A percentile compares a stretch with the other conserved stretches of the same genome.
These are phyloP conservation scores for Malbranchea cinnamomea DNA, from an alignment of 2,329 filamentous ascomycete genomes.

Conservation along the genomic window DNA sequence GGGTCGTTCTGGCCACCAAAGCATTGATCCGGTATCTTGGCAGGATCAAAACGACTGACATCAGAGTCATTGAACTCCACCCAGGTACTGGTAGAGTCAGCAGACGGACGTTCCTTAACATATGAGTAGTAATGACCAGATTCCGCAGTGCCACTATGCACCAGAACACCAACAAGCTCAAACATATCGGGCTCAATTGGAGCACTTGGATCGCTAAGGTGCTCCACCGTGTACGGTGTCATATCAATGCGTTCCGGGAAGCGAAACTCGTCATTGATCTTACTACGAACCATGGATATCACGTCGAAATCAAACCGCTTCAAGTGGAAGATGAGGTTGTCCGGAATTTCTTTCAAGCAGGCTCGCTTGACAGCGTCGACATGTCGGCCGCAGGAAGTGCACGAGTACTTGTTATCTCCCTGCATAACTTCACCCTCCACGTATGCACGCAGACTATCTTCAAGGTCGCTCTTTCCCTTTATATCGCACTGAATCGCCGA, in stretches of 20 bases:
- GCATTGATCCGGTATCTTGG: conserved; percentile 57
- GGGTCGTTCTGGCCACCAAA: conserved; percentile 58
- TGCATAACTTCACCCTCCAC: conserved; percentile 94
- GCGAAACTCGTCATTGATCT: conserved; percentile 89
- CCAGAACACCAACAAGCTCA: conserved; percentile 84
- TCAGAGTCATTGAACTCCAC: conserved; percentile 89
- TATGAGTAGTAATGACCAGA: conserved; percentile 97
- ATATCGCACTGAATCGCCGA: conserved; percentile 94
- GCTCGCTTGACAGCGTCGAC: conserved; percentile 89
- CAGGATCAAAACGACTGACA: conserved; percentile 60
- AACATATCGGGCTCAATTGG: conserved; percentile 58
- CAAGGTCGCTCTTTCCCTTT: conserved; percentile 69
- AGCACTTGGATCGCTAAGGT: conserved; percentile 50
- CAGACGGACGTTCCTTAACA: conserved; percentile 60
- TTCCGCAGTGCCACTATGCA: conserved; percentile 84
- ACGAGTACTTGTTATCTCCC: conserved; percentile 97
- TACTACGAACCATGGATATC: conserved; percentile 60
- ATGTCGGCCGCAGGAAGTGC: conserved; percentile 71
- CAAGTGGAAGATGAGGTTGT: conserved; percentile 89
- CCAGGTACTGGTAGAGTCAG: conserved; percentile 44
- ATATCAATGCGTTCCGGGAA: conserved; percentile 78
- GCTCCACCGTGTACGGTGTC: conserved; percentile 75
- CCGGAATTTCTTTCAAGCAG: conserved; percentile 80
- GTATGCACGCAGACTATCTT: conserved; percentile 86
- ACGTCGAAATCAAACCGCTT: conserved; percentile 44